Conservation (phyloP, 805 yeast species). For the Zygotorulaspora sp. region DNA sequence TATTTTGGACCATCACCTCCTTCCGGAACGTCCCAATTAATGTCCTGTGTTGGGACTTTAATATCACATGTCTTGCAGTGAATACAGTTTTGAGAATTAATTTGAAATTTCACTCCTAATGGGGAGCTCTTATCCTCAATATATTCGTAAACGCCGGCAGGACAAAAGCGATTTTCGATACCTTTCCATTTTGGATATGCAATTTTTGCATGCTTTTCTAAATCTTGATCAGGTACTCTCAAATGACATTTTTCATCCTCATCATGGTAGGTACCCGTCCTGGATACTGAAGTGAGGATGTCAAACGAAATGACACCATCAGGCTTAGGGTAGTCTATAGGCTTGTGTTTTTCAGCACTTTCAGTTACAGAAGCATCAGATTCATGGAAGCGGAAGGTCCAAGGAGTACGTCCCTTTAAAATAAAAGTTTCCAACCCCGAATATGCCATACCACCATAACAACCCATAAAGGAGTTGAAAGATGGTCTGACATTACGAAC, state of each 20-base stretch:
- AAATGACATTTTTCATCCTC: constrained; percentile 92
- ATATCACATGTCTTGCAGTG: constrained; percentile 99
- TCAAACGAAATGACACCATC: constrained; percentile 93
- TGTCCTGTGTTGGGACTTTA: constrained; percentile 92
- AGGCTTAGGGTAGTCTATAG: constrained; percentile 90
- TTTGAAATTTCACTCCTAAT: constrained; percentile 77
- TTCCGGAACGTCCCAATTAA: constrained; percentile 96
- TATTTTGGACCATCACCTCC: constrained; percentile 99
- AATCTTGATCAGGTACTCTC: constrained; percentile 59
- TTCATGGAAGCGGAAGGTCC: constrained; percentile 69
- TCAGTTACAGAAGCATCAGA: constrained; percentile 73
- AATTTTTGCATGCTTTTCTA: constrained; percentile 58
- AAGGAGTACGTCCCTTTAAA: constrained; percentile 75
- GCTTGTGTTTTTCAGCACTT: constrained; percentile 58
- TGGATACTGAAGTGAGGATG: constrained; percentile 85
- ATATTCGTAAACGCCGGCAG: constrained; percentile 98
- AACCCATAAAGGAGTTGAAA: constrained; percentile 69
- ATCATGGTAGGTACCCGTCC: constrained; percentile 95
- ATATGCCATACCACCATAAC: constrained; percentile 74
- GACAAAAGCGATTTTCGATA: constrained; percentile 88
- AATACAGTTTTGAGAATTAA: constrained; percentile 94
- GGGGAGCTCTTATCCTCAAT: constrained; percentile 53
- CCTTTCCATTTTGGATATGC: constrained; percentile 80
- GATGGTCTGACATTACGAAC: constrained; percentile 93
- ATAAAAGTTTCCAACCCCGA: constrained; percentile 81